Evolutionary conservation across 169 alveolate species (phyloP), one percentile per base, ranked within the genome.

Genomic region (Plasmodium malariae): DNA sequence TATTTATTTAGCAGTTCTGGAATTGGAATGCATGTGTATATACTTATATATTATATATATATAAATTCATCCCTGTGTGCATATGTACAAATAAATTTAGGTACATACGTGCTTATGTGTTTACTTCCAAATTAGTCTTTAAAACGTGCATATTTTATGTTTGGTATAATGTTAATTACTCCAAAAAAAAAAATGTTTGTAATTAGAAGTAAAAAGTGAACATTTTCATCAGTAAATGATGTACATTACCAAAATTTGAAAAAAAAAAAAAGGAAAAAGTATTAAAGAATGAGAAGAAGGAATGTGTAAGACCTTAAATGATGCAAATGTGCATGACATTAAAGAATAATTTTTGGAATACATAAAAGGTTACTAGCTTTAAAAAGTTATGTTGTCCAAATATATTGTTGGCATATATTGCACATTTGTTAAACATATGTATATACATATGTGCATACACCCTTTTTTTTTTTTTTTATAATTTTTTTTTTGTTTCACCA

Each of bases 361-460:
- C n/a, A 32, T 45, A n/a, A 6, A 21, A 71, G n/a, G 19, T 73
- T 55, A 26, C 45, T 26, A 57, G 14, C 7, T 28, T 73, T 17
- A 19, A 45, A 70, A 45, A 55, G 60, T 11, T 54, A 57, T 49
- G 14, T 59, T 74, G 19, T 24, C 55, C 26, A 32, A 40, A 59
- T 45, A 28, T 69, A 17, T 21, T 45, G 5, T 60, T 49, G 9
- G 51, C 12, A 26, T 60, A 60, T 21, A 45, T 74, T 12, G 54
- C 24, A 59, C 43, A 51, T 24, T 74, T 74, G 88, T 74, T 74
- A 19, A 51, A 40, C 55, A 21, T 74, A 60, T 36, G 74, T 60
- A 48, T 59, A 62, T 26, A 60, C 63, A 62, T 59, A 60, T 36
- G 45, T 40, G 19, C 34, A 55, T 24, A 54, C 30, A 51, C 26